Conservation (phyloP, 2,329 filamentous ascomycete species). For the Zymoseptoria crescenta region DNA sequence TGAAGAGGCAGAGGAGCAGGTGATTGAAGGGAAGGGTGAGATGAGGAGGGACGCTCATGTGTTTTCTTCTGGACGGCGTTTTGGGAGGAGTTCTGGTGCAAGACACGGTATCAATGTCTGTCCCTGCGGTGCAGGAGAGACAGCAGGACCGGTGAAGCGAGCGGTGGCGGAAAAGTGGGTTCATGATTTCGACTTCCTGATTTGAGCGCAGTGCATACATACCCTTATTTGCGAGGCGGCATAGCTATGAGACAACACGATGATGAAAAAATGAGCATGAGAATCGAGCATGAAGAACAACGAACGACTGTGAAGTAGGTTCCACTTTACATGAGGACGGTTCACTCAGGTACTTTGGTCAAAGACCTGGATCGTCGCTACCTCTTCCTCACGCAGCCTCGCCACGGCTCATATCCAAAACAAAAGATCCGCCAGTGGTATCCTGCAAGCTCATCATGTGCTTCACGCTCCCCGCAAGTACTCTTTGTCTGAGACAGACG, state of each 20-base stretch:
- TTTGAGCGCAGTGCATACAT: neutral
- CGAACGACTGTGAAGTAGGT: too few relatives aligned
- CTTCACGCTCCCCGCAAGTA: too few relatives aligned
- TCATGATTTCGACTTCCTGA: neutral
- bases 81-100: neutral
- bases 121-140: neutral
- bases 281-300: neutral
- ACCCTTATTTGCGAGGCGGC: neutral
- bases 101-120: neutral
- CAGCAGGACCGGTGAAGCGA: neutral
- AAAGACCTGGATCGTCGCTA: too few relatives aligned
- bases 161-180: too few relatives aligned
- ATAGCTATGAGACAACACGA: neutral
- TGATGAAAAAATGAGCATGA: neutral
- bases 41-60: neutral
- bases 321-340: too few relatives aligned
- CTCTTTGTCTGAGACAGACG: too few relatives aligned
- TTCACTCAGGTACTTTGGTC: too few relatives aligned
- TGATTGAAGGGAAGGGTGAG: neutral
- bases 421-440: too few relatives aligned
- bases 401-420: too few relatives aligned
- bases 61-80: neutral
- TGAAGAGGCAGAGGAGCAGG: constrained; percentile 47
- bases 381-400: too few relatives aligned
- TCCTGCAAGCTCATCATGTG: too few relatives aligned